phyloP scores from a whole-genome alignment of 2,329 filamentous ascomycete genomes.

The Seiridium unicorne region DNA sequence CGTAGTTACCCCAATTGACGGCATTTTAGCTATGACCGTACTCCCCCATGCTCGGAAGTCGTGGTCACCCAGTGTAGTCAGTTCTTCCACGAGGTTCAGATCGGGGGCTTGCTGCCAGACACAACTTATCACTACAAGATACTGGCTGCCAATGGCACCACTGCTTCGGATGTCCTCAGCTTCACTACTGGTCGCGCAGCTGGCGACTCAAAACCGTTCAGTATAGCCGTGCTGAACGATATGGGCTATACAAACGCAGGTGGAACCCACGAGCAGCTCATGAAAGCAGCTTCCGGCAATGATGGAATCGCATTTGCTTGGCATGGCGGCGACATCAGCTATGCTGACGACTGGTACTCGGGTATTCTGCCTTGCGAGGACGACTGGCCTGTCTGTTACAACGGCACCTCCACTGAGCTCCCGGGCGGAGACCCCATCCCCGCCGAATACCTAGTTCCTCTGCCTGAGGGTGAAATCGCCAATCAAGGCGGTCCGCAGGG shows the following conservation, averaged over 20 bases:
- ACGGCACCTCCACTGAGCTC: neutral
- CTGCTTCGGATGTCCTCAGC: constrained; percentile 3
- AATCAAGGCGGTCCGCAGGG: constrained; percentile 2
- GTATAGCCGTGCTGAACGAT: neutral
- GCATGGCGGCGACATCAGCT: constrained; percentile 55
- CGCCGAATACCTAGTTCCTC: constrained; percentile 39
- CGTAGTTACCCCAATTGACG: neutral
- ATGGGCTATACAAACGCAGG: constrained; percentile 4
- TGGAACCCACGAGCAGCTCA: neutral
- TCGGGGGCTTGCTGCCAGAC: neutral
- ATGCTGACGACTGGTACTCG: constrained; percentile 57
- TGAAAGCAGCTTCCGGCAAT: neutral
- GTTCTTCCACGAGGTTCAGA: constrained; percentile 1
- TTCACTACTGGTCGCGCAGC: constrained; percentile 4
- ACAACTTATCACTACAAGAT: constrained; percentile 5
- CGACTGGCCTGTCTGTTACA: constrained; percentile 2
- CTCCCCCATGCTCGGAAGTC: neutral
- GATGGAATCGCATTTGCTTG: constrained; percentile 24
- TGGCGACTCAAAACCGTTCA: neutral
- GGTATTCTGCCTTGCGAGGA: constrained; percentile 21
- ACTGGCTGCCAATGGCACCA: neutral
- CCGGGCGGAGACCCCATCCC: neutral
- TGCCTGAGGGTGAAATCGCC: constrained; percentile 45
- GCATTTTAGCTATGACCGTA: neutral
- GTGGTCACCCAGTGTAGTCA: constrained; percentile 1